These are phyloP conservation scores for Fomitiporia mediterranea DNA, from an alignment of 1,284 basidiomycete species.

Conservation along the genomic window DNA sequence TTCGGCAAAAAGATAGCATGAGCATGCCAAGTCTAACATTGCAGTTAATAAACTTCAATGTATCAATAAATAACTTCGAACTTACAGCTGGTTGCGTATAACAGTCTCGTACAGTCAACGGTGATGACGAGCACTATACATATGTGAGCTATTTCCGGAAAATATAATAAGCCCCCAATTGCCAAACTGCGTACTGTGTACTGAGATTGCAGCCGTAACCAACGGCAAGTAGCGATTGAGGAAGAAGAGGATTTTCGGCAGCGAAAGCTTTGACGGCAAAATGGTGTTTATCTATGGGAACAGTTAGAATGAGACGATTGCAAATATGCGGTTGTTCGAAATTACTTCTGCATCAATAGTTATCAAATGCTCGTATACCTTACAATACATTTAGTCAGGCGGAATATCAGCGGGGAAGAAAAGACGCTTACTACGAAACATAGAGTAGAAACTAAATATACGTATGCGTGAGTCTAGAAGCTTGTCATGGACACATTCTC, in stretches of 20 bases:
- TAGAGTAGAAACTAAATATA: neutral
- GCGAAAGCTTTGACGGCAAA: slow-evolving; percentile 5
- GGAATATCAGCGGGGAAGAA: neutral
- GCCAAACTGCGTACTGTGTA: slow-evolving; percentile 2
- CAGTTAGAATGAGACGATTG: neutral
- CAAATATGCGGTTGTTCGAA: neutral
- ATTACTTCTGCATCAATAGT: slow-evolving; percentile 7
- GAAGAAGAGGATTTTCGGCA: slow-evolving; percentile 13
- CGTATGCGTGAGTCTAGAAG: no score
- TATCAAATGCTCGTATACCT: slow-evolving; percentile 14
- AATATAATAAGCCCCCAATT: no score
- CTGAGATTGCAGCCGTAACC: neutral
- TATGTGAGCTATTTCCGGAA: no score
- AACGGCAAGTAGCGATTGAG: slow-evolving; percentile 13
- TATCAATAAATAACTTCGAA: neutral
- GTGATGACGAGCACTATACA: no score
- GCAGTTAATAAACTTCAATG: no score
- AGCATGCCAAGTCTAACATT: no score
- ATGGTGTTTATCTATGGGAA: slow-evolving; percentile 2
- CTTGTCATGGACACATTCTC: no score
- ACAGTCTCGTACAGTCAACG: no score
- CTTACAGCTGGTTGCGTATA: no score
- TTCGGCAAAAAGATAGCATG: slow-evolving; percentile 7
- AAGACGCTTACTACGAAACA: neutral
- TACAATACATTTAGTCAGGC: neutral